Base-by-base conservation (phyloP, 768 basidiomycete species). In the Phylloporus sp. region DNA sequence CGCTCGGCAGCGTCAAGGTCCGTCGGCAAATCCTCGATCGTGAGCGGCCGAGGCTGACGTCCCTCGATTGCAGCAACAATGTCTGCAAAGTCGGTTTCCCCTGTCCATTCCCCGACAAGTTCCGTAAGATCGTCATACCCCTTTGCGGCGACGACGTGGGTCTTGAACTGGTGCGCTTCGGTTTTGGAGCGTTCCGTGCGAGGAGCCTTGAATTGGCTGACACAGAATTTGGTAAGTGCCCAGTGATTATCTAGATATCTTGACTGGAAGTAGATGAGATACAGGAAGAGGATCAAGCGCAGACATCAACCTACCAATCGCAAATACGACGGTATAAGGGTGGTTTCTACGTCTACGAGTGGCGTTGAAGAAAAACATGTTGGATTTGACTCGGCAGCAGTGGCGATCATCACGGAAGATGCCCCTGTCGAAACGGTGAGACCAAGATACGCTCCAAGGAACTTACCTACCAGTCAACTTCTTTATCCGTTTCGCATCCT, bases 361-460 rank as follows among this genome's bases (percentile, higher is more conserved):
- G 88, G 88, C 0, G 65, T 79, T 16, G 79, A 70, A 3, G 82
- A 81, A 74, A 98, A 98, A 59, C 92, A 88, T 0, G 89, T 85
- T 0, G 93, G 91, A 68, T 98, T 99, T 5, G 86, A 71, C 69
- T 99, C 97, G 6, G 95, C 97, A 1, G 86, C 93, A 6, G 94
- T 86, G 20, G 97, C 97, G 35, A 99, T 88, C 97, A 99, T 99
- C 35, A 93, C 85, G 0, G 92, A 94, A 60, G 89, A 82, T 11
- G 91, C 92, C 4, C 85, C 87, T 88, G 20, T 23, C 23, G 32
- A 16, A 12, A 42, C 26, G 20, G 43, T 50, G 26, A 54, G 42
- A 31, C 26, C 15, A 18, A 27, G 44, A 26, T 13, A 24, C 27
- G 15, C 11, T 9, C 23, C 20, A 1, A 29, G 55, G 7, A 5